phyloP scores from a whole-genome alignment of 495 filamentous ascomycete species.

The Cercophora samala region DNA sequence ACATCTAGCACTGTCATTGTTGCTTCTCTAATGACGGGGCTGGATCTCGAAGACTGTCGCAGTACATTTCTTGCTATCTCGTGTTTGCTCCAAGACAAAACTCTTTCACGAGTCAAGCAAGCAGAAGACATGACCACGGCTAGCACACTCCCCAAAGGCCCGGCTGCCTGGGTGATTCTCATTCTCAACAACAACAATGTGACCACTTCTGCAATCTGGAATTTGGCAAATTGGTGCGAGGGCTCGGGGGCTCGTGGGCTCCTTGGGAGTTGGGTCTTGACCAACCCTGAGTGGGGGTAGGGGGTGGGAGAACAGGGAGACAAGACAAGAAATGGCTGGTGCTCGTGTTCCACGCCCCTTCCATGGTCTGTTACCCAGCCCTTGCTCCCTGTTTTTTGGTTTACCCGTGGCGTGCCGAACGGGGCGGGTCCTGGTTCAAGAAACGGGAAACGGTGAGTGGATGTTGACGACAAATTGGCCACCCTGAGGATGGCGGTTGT shows the following conservation, averaged over 20 bases:
- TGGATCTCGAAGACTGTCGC: background rate
- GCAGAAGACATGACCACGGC: background rate
- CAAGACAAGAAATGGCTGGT: conserved; percentile 10
- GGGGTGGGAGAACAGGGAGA: too few species aligned
- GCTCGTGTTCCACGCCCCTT: conserved; percentile 6
- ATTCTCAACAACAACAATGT: background rate
- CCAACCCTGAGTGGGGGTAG: background rate
- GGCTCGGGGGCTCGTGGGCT: too few species aligned
- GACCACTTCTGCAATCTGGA: background rate
- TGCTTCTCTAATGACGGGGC: background rate
- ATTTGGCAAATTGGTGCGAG: background rate
- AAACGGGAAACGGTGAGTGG: background rate
- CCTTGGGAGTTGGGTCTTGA: too few species aligned
- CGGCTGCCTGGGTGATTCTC: background rate
- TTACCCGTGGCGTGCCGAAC: conserved; percentile 12
- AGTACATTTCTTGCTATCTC: too few species aligned
- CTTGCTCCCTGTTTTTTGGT: conserved; percentile 15
- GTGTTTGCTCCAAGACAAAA: background rate
- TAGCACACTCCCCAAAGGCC: background rate
- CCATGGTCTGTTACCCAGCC: conserved; percentile 7
- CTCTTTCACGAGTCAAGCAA: background rate
- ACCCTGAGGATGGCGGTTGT: conserved; percentile 4
- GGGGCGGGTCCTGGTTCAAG: conserved; percentile 5
- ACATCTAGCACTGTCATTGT: background rate
- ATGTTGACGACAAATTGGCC: conserved; percentile 14